Conservation (phyloP, 176 grass and related monocot genomes). For the Guadua angustifolia region DNA sequence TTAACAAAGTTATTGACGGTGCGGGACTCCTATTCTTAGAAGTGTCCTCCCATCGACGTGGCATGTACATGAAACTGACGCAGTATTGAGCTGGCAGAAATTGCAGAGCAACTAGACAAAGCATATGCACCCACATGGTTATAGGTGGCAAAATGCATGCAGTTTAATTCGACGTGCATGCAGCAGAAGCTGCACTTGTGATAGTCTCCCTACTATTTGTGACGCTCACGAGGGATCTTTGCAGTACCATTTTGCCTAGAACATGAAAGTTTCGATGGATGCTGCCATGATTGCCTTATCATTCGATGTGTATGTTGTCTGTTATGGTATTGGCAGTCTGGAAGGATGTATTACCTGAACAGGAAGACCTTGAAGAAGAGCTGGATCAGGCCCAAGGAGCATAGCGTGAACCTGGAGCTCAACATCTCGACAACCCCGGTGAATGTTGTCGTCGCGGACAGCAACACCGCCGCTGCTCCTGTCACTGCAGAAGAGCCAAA, state of each 20-base stretch:
- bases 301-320: conserved; percentile 19
- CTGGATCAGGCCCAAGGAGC: conserved; percentile 76
- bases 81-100: conserved; percentile 22
- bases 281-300: conserved; percentile 32
- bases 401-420: conserved; percentile 78
- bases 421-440: conserved; percentile 57
- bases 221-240: conserved; percentile 26
- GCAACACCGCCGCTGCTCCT: too few relatives aligned
- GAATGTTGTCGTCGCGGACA: neutral
- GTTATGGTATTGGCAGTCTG: conserved; percentile 63
- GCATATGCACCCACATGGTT: too few relatives aligned
- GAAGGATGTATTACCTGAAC: conserved; percentile 97
- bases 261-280: conserved; percentile 24
- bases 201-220: conserved; percentile 39
- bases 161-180: conserved; percentile 19
- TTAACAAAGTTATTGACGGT: neutral
- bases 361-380: conserved; percentile 88
- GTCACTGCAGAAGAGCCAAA: conserved; percentile 40
- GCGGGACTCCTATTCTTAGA: conserved; percentile 1
- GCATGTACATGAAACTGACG: conserved; percentile 1
- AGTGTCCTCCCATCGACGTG: conserved; percentile 38
- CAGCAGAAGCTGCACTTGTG: conserved; percentile 10
- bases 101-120: neutral
- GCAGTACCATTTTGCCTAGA: conserved; percentile 27
- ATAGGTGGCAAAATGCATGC: conserved; percentile 45